phyloP scores from a whole-genome alignment of 495 filamentous ascomycete species.

The Penicillium lagena region DNA sequence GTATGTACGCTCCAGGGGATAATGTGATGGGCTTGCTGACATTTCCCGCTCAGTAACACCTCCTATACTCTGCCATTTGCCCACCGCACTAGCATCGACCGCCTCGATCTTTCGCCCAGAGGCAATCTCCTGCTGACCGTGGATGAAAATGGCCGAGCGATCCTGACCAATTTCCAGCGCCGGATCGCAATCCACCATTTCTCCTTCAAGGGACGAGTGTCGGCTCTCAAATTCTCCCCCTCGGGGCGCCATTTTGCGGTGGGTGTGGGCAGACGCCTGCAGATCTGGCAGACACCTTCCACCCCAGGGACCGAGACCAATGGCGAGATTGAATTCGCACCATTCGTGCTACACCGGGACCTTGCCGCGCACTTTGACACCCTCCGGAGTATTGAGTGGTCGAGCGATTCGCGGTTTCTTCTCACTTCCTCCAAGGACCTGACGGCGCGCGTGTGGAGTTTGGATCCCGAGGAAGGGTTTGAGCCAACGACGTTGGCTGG shows the following conservation, averaged over 20 bases:
- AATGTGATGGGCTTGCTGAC: neutral
- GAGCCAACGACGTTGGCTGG: slow-evolving; percentile 82
- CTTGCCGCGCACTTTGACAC: slow-evolving; percentile 84
- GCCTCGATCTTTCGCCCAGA: slow-evolving; percentile 78
- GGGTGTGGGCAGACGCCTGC: slow-evolving; percentile 73
- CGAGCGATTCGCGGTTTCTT: slow-evolving; percentile 89
- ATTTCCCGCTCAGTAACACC: slow-evolving; percentile 63
- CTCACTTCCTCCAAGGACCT: slow-evolving; percentile 85
- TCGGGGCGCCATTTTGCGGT: slow-evolving; percentile 87
- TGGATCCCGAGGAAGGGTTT: slow-evolving; percentile 81
- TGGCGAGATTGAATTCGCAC: slow-evolving; percentile 89
- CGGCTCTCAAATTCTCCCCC: slow-evolving; percentile 85
- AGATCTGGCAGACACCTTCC: slow-evolving; percentile 93
- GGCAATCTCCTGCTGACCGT: slow-evolving; percentile 88
- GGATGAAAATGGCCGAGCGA: slow-evolving; percentile 90
- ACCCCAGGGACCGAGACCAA: slow-evolving; percentile 68
- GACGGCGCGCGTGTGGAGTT: slow-evolving; percentile 90
- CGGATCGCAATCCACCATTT: slow-evolving; percentile 87
- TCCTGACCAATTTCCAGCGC: slow-evolving; percentile 82
- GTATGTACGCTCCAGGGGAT: slow-evolving; percentile 41
- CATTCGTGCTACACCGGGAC: slow-evolving; percentile 80
- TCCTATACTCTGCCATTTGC: slow-evolving; percentile 92
- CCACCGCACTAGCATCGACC: slow-evolving; percentile 86
- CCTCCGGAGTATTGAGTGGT: slow-evolving; percentile 85
- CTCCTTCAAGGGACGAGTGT: slow-evolving; percentile 77